These are phyloP conservation scores for Teunomyces atbi DNA, from an alignment of 805 yeast genomes.

Conservation along the genomic window DNA sequence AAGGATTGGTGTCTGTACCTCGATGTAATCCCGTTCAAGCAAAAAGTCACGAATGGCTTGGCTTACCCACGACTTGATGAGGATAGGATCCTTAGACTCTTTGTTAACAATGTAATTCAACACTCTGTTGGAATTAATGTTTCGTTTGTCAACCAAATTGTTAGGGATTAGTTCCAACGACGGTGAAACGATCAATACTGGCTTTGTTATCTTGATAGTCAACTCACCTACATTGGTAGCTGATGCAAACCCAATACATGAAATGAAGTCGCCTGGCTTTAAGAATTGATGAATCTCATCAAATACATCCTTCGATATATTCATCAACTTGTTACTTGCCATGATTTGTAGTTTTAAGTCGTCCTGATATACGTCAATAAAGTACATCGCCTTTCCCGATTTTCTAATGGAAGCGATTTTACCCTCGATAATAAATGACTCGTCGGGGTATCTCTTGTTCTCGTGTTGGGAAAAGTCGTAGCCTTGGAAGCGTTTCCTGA, in stretches of 20 bases:
- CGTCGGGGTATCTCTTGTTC: slow-evolving; percentile 7
- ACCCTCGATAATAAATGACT: slow-evolving; percentile 44
- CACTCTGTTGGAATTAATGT: slow-evolving; percentile 66
- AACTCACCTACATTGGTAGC: slow-evolving; percentile 76
- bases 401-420: slow-evolving; percentile 55
- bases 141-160: slow-evolving; percentile 49
- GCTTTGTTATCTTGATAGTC: slow-evolving; percentile 57
- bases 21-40: slow-evolving; percentile 56
- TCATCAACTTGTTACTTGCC: slow-evolving; percentile 51
- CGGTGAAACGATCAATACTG: slow-evolving; percentile 60
- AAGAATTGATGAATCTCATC: slow-evolving; percentile 39
- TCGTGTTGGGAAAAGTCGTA: slow-evolving; percentile 15
- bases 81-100: slow-evolving; percentile 43
- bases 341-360: slow-evolving; percentile 57
- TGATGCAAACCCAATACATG: slow-evolving; percentile 70
- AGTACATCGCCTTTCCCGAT: slow-evolving; percentile 67
- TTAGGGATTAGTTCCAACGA: slow-evolving; percentile 69
- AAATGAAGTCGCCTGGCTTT: slow-evolving; percentile 70
- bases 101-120: slow-evolving; percentile 68
- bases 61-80: slow-evolving; percentile 56
- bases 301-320: slow-evolving; percentile 43
- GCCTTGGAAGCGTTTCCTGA: slow-evolving; percentile 26
- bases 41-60: slow-evolving; percentile 58
- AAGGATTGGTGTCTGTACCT: slow-evolving; percentile 87
- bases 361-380: slow-evolving; percentile 69